Evolutionary conservation across 352 stramenopile genomes (phyloP), one percentile per base, ranked within the genome.

Genomic region (Globisporangium alternatum): DNA sequence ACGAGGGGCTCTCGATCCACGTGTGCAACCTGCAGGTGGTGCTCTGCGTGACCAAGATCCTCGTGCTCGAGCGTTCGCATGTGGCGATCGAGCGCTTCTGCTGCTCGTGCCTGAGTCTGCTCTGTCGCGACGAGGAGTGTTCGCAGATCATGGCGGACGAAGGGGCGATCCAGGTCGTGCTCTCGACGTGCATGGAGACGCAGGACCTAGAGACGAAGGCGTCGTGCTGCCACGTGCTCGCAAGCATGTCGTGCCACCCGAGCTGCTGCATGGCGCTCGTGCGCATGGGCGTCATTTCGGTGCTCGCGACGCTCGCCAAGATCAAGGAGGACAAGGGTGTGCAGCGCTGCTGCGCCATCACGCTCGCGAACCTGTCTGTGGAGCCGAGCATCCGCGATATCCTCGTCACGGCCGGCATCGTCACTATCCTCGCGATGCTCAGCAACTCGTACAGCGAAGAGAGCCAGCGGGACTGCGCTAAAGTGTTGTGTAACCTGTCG

Each of bases 381-480:
- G 80, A 89, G 35, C 66, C 68, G 1, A 66, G 71, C 5, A 83
- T 90, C 28, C 77, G 83, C 41, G 43, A 71, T 21, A 71, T 81
- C 0, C 69, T 93, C 7, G 68, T 85, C 0, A 76, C 64, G 31
- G 75, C 84, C 0, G 71, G 76, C 3, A 83, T 76, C 30, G 77
- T 93, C 0, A 60, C 69, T 1, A 76, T 91, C 5, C 69, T 93
- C 15, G 65, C 80, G 1, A 60, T 81, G 1, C 68, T 91, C 5
- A 93, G 83, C 64, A 89, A 93, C 48, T 91, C 82, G 12, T 92
- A 93, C 72, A 94, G 86, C 45, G 86, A 93, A 73, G 81, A 91
- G 22, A 90, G 71, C 31, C 86, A 94, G 60, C 75, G 81, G 5
- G 83, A 94, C 33, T 93, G 83, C 45, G 81, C 82, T 1, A 83